Percentiles rank a stretch among this genome's conserved stretches.
Evolutionary conservation across 2,329 filamentous ascomycete genomes (phyloP).

Genomic region (Hypoxylon sp.): DNA sequence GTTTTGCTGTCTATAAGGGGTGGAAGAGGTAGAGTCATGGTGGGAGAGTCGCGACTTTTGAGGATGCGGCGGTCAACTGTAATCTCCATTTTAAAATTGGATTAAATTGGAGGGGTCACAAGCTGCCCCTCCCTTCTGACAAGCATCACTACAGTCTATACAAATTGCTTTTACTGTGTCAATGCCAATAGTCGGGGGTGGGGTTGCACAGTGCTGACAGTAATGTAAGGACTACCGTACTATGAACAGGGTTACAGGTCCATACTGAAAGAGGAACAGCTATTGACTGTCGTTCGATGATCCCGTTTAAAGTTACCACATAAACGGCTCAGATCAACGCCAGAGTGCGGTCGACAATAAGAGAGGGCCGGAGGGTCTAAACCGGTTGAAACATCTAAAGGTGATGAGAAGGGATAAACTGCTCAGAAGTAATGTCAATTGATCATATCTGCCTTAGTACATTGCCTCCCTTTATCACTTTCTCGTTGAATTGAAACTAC

Average conservation of each 20-base stretch:
- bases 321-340: slow-evolving; percentile 29
- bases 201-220: slow-evolving; percentile 15
- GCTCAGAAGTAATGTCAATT: neutral
- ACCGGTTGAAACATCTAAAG: neutral
- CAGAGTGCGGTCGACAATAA: neutral
- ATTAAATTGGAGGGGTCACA: slow-evolving; percentile 43
- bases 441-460: neutral
- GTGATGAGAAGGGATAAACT: neutral
- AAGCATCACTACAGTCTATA: slow-evolving; percentile 20
- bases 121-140: slow-evolving; percentile 36
- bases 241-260: slow-evolving; percentile 2
- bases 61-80: slow-evolving; percentile 39
- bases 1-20: slow-evolving; percentile 8
- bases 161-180: neutral
- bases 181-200: neutral
- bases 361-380: neutral
- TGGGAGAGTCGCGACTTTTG: slow-evolving; percentile 32
- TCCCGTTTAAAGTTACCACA: slow-evolving; percentile 33
- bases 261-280: slow-evolving; percentile 12
- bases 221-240: neutral
- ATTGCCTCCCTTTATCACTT: neutral
- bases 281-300: slow-evolving; percentile 19
- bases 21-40: slow-evolving; percentile 12
- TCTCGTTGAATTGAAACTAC: neutral
- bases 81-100: slow-evolving; percentile 41